Base-by-base conservation (phyloP, 2,329 filamentous ascomycete species). In the Hymenotorrendiella dingleyae region DNA sequence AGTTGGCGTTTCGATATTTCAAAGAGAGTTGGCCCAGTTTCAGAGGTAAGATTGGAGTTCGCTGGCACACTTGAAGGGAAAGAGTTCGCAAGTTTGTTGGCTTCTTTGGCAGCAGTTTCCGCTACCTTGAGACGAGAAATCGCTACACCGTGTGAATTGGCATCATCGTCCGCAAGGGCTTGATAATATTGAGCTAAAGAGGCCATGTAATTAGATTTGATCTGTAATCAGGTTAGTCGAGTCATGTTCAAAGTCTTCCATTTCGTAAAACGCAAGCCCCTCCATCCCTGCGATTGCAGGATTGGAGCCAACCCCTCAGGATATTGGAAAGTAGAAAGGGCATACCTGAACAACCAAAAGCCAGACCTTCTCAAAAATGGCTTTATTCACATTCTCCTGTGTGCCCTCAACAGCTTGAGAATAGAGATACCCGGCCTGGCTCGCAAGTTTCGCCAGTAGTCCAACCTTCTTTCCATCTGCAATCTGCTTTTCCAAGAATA, bases 401-500 rank as follows among this genome's bases (percentile, higher is more conserved):
- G 89, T 82, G 6, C 89, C 91, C 60, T 98, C 93, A 0, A 84
- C 75, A 1, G 89, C 88, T 61, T 97, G 90, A 0, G 77, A 73
- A 61, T 96, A 98, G 3, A 98, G 68, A 61, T 87, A 90, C 3
- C 84, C 85, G 2, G 91, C 86, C 59, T 98, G 93, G 43, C 89
- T 88, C 11, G 93, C 87, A 42, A 98, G 71, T 64, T 98, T 98
- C 4, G 93, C 94, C 49, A 98, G 68, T 50, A 98, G 71, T 6
- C 85, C 91, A 21, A 87, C 79, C 66, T 97, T 98, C 69, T 97
- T 98, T 51, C 85, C 80, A 62, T 97, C 93, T 11, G 82, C 75
- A 50, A 94, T 80, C 65, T 97, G 93, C 68, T 96, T 97, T 67
- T 98, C 94, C 22, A 98, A 71, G 56, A 98, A 98, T 3, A 97